Evolutionary conservation across 2,329 filamentous ascomycete genomes (phyloP).

Genomic region (Claviceps maximensis): DNA sequence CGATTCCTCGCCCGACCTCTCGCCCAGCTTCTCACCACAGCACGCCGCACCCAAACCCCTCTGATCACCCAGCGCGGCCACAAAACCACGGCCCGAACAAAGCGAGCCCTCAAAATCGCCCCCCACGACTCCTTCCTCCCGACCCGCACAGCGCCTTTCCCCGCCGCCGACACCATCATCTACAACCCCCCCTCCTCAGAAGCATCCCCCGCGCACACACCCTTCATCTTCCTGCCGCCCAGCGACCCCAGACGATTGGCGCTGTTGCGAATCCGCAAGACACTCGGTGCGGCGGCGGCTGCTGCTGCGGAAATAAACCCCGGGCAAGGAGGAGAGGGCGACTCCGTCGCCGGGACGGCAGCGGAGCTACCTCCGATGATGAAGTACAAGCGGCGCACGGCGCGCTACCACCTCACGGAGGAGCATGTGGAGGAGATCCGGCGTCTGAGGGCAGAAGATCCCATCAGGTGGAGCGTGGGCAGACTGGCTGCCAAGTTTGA

Average conservation of each 20-base stretch:
- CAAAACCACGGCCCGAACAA: constrained; percentile 40
- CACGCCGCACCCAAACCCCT: constrained; percentile 10
- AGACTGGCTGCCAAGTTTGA: constrained; percentile 40
- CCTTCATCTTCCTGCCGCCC: constrained; percentile 50
- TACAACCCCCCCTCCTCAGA: constrained; percentile 44
- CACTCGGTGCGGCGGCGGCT: constrained; percentile 13
- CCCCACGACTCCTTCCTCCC: constrained; percentile 48
- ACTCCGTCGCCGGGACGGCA: constrained; percentile 6
- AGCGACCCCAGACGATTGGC: constrained; percentile 39
- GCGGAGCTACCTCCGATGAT: constrained; percentile 23
- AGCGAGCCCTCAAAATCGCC: constrained; percentile 43
- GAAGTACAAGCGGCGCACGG: constrained; percentile 22
- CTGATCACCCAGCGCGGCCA: constrained; percentile 26
- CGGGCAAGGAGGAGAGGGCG: constrained; percentile 6
- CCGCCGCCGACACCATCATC: constrained; percentile 30
- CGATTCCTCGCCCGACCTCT: constrained; percentile 22
- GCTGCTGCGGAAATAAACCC: constrained; percentile 6
- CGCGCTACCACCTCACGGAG: constrained; percentile 37
- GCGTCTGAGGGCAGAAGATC: constrained; percentile 37
- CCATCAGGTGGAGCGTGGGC: constrained; percentile 39
- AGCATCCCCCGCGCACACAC: constrained; percentile 49
- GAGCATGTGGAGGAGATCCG: constrained; percentile 49
- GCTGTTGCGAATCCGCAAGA: constrained; percentile 31
- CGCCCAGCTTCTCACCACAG: constrained; percentile 17
- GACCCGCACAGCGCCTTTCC: constrained; percentile 18